phyloP scores from a whole-genome alignment of 2,329 filamentous ascomycete species.

The Cladosporium sp. region DNA sequence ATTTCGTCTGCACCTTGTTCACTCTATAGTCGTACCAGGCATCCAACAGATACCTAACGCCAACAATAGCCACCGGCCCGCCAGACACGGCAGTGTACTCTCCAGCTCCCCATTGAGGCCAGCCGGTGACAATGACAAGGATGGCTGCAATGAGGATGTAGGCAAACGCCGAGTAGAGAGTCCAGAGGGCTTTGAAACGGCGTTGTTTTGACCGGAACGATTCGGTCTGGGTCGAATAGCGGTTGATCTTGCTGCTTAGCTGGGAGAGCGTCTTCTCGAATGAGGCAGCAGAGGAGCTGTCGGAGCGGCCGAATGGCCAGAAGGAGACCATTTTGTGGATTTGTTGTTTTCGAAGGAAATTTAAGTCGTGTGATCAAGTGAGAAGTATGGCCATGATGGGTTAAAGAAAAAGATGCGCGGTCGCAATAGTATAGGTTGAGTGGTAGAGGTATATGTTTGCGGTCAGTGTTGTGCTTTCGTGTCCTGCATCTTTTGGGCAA shows the following conservation, averaged over 20 bases:
- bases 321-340: slow-evolving; percentile 69
- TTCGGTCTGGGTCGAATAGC: slow-evolving; percentile 70
- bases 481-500: neutral
- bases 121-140: slow-evolving; percentile 78
- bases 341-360: neutral
- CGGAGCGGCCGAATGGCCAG: slow-evolving; percentile 84
- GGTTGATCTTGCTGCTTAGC: slow-evolving; percentile 77
- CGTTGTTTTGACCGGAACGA: slow-evolving; percentile 66
- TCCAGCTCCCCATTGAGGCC: slow-evolving; percentile 67
- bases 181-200: slow-evolving; percentile 79
- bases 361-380: neutral
- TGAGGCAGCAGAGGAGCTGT: slow-evolving; percentile 77
- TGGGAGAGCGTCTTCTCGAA: slow-evolving; percentile 89
- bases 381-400: neutral
- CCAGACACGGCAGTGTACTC: slow-evolving; percentile 78
- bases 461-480: neutral
- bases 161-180: slow-evolving; percentile 82
- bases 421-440: neutral
- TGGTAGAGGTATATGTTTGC: neutral
- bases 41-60: slow-evolving; percentile 62
- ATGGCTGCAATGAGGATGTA: slow-evolving; percentile 86
- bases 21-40: slow-evolving; percentile 80
- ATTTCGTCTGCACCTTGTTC: slow-evolving; percentile 60
- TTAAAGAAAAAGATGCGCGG: neutral
- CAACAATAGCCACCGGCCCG: slow-evolving; percentile 70